Conservation (phyloP, 2,329 filamentous ascomycete species). For the Calonectria ilicicola region DNA sequence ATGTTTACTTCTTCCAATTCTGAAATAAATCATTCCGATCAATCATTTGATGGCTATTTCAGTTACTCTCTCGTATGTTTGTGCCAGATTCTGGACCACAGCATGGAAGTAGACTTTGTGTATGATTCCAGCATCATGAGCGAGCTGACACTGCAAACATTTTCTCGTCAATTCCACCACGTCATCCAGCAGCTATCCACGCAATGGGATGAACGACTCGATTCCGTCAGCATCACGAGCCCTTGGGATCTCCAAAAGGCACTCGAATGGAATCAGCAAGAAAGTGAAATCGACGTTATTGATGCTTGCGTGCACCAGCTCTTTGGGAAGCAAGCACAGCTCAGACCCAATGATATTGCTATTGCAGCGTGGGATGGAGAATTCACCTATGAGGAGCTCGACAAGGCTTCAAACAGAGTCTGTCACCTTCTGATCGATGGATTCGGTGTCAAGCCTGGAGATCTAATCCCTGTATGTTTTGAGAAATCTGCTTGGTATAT, state of each 20-base stretch:
- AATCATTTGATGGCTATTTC: conserved; percentile 42
- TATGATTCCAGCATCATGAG: background rate
- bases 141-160: background rate
- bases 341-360: background rate
- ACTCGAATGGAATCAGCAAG: background rate
- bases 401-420: conserved; percentile 8
- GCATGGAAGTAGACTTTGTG: background rate
- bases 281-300: background rate
- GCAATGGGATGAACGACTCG: background rate
- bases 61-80: background rate
- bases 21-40: background rate
- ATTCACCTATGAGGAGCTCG: conserved; percentile 18
- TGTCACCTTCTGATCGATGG: background rate
- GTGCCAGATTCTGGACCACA: background rate
- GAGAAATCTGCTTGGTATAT: conserved; percentile 14
- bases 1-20: background rate
- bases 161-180: background rate
- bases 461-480: background rate
- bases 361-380: conserved; percentile 35
- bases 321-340: conserved; percentile 12
- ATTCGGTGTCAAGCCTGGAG: conserved; percentile 12
- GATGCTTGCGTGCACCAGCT: background rate
- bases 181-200: background rate
- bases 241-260: background rate
- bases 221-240: background rate